phyloP scores from a whole-genome alignment of 1,139 yeast species.

The Debaryomyces udenii region DNA sequence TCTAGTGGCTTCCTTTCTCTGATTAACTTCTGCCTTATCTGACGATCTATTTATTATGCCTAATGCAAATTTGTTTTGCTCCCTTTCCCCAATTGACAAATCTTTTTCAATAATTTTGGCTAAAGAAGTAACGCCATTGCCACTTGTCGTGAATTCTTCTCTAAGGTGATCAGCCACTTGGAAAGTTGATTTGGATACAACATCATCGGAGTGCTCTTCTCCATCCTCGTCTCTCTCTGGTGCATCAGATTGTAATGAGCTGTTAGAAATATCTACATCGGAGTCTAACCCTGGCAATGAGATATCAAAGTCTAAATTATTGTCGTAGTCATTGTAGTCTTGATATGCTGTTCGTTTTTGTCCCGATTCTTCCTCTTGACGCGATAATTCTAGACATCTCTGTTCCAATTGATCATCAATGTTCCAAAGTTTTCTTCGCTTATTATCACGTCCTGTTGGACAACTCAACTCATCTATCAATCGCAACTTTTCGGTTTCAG shows the following conservation, averaged over 20 bases:
- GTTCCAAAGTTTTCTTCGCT: slow-evolving; percentile 39
- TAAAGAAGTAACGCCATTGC: slow-evolving; percentile 32
- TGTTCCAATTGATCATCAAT: slow-evolving; percentile 34
- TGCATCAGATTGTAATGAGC: slow-evolving; percentile 13
- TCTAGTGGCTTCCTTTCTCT: slow-evolving; percentile 66
- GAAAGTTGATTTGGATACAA: slow-evolving; percentile 46
- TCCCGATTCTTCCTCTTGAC: slow-evolving; percentile 19
- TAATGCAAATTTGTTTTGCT: slow-evolving; percentile 27
- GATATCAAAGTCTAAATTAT: slow-evolving; percentile 41
- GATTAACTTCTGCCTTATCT: slow-evolving; percentile 28
- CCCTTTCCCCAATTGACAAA: slow-evolving; percentile 19
- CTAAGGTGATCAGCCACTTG: slow-evolving; percentile 59
- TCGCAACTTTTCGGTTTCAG: slow-evolving; percentile 38
- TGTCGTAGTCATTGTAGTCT: slow-evolving; percentile 26
- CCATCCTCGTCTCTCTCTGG: slow-evolving; percentile 17
- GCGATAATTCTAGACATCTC: slow-evolving; percentile 28
- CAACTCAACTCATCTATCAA: slow-evolving; percentile 39
- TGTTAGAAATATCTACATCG: slow-evolving; percentile 16
- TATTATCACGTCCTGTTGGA: slow-evolving; percentile 25
- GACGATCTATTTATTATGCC: slow-evolving; percentile 26
- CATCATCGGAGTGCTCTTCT: slow-evolving; percentile 13
- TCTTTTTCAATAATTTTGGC: slow-evolving; percentile 47
- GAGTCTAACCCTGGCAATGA: slow-evolving; percentile 42
- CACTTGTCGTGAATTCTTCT: slow-evolving; percentile 26
- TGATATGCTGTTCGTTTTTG: slow-evolving; percentile 20